phyloP scores from a whole-genome alignment of 768 basidiomycete genomes.

The Melanogaster broomeanus region DNA sequence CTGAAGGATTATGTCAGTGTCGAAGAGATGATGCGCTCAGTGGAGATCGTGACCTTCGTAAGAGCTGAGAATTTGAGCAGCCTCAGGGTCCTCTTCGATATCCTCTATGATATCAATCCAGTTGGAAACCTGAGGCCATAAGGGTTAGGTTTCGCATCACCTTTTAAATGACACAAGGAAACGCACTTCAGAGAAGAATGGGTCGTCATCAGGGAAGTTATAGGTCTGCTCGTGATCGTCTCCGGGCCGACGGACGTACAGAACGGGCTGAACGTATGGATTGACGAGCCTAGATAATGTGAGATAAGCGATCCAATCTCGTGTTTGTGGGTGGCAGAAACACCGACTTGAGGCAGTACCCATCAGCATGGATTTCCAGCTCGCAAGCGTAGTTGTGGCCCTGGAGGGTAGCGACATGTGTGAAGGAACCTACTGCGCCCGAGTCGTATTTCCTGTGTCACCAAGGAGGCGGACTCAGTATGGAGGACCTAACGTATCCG shows the following conservation, averaged over 20 bases:
- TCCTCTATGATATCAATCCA: constrained; percentile 89
- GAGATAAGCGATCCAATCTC: constrained; percentile 5
- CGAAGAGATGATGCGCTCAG: neutral
- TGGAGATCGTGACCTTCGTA: constrained; percentile 66
- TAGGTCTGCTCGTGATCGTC: constrained; percentile 73
- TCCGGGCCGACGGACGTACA: constrained; percentile 84
- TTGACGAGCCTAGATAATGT: constrained; percentile 69
- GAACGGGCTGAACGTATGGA: constrained; percentile 89
- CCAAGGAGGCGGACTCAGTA: constrained; percentile 16
- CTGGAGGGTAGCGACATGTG: constrained; percentile 88
- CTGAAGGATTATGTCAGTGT: constrained; percentile 36
- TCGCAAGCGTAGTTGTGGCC: constrained; percentile 94
- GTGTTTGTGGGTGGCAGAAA: constrained; percentile 3
- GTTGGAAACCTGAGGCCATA: constrained; percentile 58
- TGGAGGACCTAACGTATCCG: constrained; percentile 12
- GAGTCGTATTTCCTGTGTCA: constrained; percentile 85
- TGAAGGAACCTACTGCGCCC: constrained; percentile 92
- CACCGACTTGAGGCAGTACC: constrained; percentile 78
- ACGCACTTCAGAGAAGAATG: constrained; percentile 86
- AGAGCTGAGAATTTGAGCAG: constrained; percentile 74
- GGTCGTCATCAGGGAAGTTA: constrained; percentile 81
- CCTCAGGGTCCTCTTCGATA: constrained; percentile 84
- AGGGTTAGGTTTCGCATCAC: neutral
- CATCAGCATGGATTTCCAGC: constrained; percentile 92
- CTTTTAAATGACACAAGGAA: neutral